These are phyloP conservation scores for Vitis vinifera DNA, from an alignment of 164 flowering plant species.

Conservation along the genomic window DNA sequence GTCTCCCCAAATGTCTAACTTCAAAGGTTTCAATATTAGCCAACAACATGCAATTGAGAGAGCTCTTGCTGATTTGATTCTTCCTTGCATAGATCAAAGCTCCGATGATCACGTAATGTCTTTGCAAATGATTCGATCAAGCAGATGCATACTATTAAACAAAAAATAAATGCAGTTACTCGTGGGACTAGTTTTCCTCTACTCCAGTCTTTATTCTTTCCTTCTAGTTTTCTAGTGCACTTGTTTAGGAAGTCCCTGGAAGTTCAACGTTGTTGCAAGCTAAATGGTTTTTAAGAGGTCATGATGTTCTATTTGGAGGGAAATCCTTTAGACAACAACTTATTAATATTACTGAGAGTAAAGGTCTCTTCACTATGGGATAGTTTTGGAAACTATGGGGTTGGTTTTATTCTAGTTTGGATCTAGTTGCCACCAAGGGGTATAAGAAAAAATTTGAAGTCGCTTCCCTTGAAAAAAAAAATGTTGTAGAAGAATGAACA, in stretches of 20 bases:
- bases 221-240: constrained; percentile 39
- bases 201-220: too few species aligned
- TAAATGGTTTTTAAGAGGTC: constrained; percentile 88
- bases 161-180: constrained; percentile 55
- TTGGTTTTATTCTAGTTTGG: constrained; percentile 53
- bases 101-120: constrained; percentile 71
- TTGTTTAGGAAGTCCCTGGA: constrained; percentile 82
- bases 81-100: constrained; percentile 90
- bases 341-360: constrained; percentile 64
- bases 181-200: neutral
- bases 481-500: constrained; percentile 73
- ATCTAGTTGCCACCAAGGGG: constrained; percentile 27
- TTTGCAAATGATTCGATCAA: constrained; percentile 93
- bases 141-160: constrained; percentile 86
- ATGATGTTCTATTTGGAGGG: constrained; percentile 84
- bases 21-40: constrained; percentile 35
- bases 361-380: constrained; percentile 59
- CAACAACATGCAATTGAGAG: constrained; percentile 72
- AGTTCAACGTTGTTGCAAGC: constrained; percentile 74
- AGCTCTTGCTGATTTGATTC: constrained; percentile 78
- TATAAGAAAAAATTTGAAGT: constrained; percentile 62
- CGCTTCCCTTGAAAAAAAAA: constrained; percentile 80
- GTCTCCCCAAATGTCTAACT: constrained; percentile 27
- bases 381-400: constrained; percentile 94
- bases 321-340: constrained; percentile 86